phyloP scores from a whole-genome alignment of 2,329 filamentous ascomycete genomes.

The Leptosphaerulina australis region DNA sequence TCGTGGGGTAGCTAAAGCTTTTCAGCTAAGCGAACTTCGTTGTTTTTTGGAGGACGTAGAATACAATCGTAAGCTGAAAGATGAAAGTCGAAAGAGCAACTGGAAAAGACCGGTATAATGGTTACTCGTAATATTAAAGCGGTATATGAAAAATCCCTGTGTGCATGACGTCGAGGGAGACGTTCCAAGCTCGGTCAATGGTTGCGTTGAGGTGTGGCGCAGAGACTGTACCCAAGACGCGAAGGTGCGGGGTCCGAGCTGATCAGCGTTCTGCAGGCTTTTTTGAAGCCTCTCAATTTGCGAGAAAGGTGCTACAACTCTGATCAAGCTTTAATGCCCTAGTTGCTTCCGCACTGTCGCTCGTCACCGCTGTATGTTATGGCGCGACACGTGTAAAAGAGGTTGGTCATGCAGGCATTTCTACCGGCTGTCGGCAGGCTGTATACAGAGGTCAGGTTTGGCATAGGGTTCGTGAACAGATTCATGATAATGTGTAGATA shows the following conservation, averaged over 20 bases:
- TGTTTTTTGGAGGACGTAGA: not conserved
- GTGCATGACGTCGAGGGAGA: slow-evolving; percentile 38
- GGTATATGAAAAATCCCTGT: slow-evolving; percentile 11
- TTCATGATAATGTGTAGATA: too few relatives aligned
- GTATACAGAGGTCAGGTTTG: not conserved
- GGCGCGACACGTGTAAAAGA: slow-evolving; percentile 17
- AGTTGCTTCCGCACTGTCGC: slow-evolving; percentile 2
- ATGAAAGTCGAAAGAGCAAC: not conserved
- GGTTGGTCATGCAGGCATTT: not conserved
- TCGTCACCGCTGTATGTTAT: slow-evolving; percentile 19
- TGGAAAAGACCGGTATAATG: not conserved
- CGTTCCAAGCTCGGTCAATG: slow-evolving; percentile 24
- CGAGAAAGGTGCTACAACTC: slow-evolving; percentile 6
- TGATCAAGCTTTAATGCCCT: slow-evolving; percentile 23
- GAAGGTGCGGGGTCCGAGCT: slow-evolving; percentile 34
- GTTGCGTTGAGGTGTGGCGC: slow-evolving; percentile 34
- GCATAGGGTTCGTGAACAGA: not conserved
- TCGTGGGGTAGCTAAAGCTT: slow-evolving; percentile 31
- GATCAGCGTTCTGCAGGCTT: slow-evolving; percentile 19
- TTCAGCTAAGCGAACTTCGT: slow-evolving; percentile 5
- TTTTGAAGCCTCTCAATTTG: slow-evolving; percentile 24
- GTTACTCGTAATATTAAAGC: slow-evolving; percentile 10
- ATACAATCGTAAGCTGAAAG: not conserved
- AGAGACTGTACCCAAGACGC: slow-evolving; percentile 26
- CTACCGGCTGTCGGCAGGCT: slow-evolving; percentile 2